A percentile compares a stretch with the other conserved stretches of the same genome.
Conservation (phyloP, 805 yeast genomes). For the Jamesozyma lodderae region DNA sequence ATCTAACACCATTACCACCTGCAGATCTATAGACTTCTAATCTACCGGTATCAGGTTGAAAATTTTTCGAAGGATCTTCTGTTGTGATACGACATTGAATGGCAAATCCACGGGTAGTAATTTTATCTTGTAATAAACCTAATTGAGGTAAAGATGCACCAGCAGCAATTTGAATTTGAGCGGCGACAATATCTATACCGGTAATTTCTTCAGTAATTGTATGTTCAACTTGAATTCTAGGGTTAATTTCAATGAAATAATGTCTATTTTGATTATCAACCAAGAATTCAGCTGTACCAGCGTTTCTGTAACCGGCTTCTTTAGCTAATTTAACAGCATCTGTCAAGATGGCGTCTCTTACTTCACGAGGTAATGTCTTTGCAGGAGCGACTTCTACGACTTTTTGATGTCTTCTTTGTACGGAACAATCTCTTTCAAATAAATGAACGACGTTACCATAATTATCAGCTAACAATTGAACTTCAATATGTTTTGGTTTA, state of each 20-base stretch:
- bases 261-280: conserved; percentile 92
- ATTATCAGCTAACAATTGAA: conserved; percentile 86
- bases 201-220: conserved; percentile 98
- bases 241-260: conserved; percentile 96
- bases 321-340: conserved; percentile 93
- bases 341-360: conserved; percentile 83
- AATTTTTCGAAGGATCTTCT: conserved; percentile 92
- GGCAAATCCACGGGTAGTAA: conserved; percentile 94
- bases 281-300: conserved; percentile 96
- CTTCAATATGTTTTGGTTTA: conserved; percentile 96
- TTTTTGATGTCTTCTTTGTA: conserved; percentile 97
- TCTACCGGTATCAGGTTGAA: conserved; percentile 98
- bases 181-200: conserved; percentile 95
- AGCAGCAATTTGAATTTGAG: conserved; percentile 97
- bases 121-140: conserved; percentile 88
- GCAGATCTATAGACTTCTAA: conserved; percentile 96
- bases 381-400: conserved; percentile 99
- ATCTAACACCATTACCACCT: conserved; percentile 98
- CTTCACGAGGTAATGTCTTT: conserved; percentile 68
- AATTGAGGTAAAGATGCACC: conserved; percentile 90
- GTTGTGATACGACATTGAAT: conserved; percentile 99
- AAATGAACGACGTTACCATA: conserved; percentile 92
- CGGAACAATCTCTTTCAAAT: conserved; percentile 98
- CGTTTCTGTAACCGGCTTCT: conserved; percentile 85
- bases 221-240: conserved; percentile 97